Conservation (phyloP, 2,329 filamentous ascomycete genomes). For the Penicillium sp. region DNA sequence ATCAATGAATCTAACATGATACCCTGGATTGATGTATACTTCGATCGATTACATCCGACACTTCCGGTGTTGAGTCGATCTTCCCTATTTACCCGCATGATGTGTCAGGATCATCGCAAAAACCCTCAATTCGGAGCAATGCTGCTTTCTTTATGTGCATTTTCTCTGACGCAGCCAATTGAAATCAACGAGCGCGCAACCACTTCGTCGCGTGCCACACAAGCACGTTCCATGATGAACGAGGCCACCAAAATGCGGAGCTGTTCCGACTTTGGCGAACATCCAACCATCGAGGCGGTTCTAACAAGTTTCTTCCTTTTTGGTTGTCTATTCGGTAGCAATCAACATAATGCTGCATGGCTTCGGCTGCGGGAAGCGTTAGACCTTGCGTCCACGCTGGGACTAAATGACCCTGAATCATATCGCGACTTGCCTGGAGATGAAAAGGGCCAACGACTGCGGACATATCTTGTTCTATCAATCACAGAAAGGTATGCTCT, state of each 20-base stretch:
- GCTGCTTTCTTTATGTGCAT: slow-evolving; percentile 48
- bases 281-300: slow-evolving; percentile 46
- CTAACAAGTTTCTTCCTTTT: slow-evolving; percentile 79
- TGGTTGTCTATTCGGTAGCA: slow-evolving; percentile 70
- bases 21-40: slow-evolving; percentile 50
- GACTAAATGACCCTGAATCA: slow-evolving; percentile 44
- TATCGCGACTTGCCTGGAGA: slow-evolving; percentile 43
- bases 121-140: slow-evolving; percentile 51
- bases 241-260: slow-evolving; percentile 51
- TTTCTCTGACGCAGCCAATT: slow-evolving; percentile 50
- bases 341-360: slow-evolving; percentile 77
- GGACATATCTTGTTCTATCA: slow-evolving; percentile 42
- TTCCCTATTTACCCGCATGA: slow-evolving; percentile 47
- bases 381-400: slow-evolving; percentile 47
- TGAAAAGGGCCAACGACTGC: slow-evolving; percentile 44
- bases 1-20: slow-evolving; percentile 49
- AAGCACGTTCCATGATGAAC: slow-evolving; percentile 48
- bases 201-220: slow-evolving; percentile 38
- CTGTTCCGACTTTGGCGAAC: slow-evolving; percentile 46
- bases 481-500: slow-evolving; percentile 41
- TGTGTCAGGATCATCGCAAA: slow-evolving; percentile 47
- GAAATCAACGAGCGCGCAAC: slow-evolving; percentile 47
- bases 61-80: slow-evolving; percentile 47
- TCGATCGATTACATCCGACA: slow-evolving; percentile 50
- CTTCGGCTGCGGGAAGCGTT: slow-evolving; percentile 73